Evolutionary conservation across 2,329 filamentous ascomycete species (phyloP), one percentile per base, ranked within the genome.

Genomic region (Penicillium thymicola): DNA sequence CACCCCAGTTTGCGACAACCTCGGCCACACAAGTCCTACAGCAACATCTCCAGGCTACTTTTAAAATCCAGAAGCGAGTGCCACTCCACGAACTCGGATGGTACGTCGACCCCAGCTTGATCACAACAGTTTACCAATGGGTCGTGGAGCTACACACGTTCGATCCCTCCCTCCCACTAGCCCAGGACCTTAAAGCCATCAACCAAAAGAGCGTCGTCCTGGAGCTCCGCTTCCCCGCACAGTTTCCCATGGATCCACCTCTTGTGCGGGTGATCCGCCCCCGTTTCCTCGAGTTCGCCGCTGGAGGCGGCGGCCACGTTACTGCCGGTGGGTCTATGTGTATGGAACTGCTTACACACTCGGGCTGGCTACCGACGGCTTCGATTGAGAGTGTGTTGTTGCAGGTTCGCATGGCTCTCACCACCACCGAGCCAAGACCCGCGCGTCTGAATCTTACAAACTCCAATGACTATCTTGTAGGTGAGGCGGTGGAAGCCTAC

Each of bases 71-170:
- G 69, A 72, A 82, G 1, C 76, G 70, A 11, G 84, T 81, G 1
- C 81, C 85, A 0, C 70, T 84, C 1, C 81, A 87, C 57, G 83
- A 88, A 57, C 81, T 95, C 0, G 92, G 92, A 16, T 96, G 92
- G 91, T 91, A 90, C 67, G 86, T 96, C 54, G 83, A 95, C 66
- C 75, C 81, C 14, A 77, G 79, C 6, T 82, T 84, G 48, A 78
- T 92, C 37, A 82, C 77, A 23, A 95, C 92, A 66, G 80, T 92
- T 59, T 96, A 94, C 67, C 91, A 95, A 67, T 96, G 92, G 92
- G 91, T 96, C 57, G 86, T 95, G 6, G 89, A 96, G 71, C 78
- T 97, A 1, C 92, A 96, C 71, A 90, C 87, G 42, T 96, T 96
- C 66, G 87, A 91, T 25, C 61, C 76, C 0, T 70, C 76, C 1